These are phyloP conservation scores for Ustilaginoidea virens DNA, from an alignment of 2,329 filamentous ascomycete species.

Conservation along the genomic window DNA sequence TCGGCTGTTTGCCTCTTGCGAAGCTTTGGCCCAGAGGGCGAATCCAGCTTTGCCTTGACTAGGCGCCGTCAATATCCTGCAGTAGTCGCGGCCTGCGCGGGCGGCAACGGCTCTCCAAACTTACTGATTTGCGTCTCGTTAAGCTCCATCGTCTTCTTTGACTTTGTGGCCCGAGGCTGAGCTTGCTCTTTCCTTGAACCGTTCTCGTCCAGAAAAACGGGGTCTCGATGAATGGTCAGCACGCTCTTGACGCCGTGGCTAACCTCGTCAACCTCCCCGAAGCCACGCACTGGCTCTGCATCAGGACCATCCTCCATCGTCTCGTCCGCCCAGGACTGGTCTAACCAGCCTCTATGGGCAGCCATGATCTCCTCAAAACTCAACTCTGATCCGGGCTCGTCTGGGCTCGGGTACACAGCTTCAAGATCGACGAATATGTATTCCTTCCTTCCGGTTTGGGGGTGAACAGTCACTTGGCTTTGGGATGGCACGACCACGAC, in stretches of 20 bases:
- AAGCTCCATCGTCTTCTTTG: constrained; percentile 69
- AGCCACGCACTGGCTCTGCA: constrained; percentile 11
- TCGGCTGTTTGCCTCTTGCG: constrained; percentile 61
- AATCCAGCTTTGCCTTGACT: constrained; percentile 91
- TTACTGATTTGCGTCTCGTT: constrained; percentile 87
- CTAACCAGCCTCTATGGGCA: constrained; percentile 53
- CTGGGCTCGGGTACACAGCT: constrained; percentile 65
- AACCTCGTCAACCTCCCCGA: constrained; percentile 17
- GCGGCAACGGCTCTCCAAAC: too few species aligned
- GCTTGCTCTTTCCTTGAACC: constrained; percentile 31
- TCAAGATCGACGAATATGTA: constrained; percentile 78
- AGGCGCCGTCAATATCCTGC: not conserved
- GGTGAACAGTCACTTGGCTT: constrained; percentile 69
- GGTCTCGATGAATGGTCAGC: constrained; percentile 27
- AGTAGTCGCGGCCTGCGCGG: not conserved
- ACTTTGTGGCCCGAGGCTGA: constrained; percentile 37
- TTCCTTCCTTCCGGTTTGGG: constrained; percentile 68
- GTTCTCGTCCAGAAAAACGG: constrained; percentile 41
- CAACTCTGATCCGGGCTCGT: constrained; percentile 56
- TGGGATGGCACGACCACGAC: constrained; percentile 54
- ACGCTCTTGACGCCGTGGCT: constrained; percentile 18
- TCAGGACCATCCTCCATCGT: constrained; percentile 18
- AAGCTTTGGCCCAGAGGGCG: constrained; percentile 71
- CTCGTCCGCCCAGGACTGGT: constrained; percentile 39
- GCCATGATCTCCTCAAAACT: constrained; percentile 91